phyloP scores from a whole-genome alignment of 257 asterid genomes.

The Phtheirospermum japonicum region DNA sequence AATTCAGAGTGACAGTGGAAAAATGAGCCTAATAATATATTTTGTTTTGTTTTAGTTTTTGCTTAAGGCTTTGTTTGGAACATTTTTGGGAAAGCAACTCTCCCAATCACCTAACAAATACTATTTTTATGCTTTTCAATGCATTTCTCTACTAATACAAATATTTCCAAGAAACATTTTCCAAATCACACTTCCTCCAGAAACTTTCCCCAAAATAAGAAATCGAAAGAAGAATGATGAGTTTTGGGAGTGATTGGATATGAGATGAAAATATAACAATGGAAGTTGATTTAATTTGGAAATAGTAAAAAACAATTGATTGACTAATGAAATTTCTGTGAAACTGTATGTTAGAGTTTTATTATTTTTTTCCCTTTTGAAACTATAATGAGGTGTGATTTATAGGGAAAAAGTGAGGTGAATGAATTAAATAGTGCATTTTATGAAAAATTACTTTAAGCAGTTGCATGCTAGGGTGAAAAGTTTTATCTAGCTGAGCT shows the following conservation, averaged over 20 bases:
- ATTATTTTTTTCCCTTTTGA: too few species aligned
- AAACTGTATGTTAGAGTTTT: neutral
- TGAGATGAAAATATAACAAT: neutral
- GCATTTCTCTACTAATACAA: too few species aligned
- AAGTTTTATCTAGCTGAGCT: too few species aligned
- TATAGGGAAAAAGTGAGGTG: neutral
- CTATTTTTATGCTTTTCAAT: too few species aligned
- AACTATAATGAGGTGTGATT: neutral
- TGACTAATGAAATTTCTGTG: neutral
- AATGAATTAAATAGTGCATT: neutral
- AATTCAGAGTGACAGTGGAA: neutral
- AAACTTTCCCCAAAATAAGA: too few species aligned
- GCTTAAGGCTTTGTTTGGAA: neutral
- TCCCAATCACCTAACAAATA: too few species aligned
- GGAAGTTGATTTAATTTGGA: neutral
- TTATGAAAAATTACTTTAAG: neutral
- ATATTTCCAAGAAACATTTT: too few species aligned
- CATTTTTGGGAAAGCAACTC: too few species aligned
- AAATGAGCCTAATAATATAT: neutral
- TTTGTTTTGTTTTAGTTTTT: neutral
- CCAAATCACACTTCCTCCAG: too few species aligned
- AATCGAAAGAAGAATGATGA: neutral
- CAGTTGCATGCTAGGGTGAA: too few species aligned
- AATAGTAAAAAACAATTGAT: neutral
- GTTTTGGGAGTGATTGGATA: neutral